Percentiles rank a stretch among this genome's conserved stretches.
phyloP scores from a whole-genome alignment of 2,329 filamentous ascomycete genomes.

The Fusarium torulosum region DNA sequence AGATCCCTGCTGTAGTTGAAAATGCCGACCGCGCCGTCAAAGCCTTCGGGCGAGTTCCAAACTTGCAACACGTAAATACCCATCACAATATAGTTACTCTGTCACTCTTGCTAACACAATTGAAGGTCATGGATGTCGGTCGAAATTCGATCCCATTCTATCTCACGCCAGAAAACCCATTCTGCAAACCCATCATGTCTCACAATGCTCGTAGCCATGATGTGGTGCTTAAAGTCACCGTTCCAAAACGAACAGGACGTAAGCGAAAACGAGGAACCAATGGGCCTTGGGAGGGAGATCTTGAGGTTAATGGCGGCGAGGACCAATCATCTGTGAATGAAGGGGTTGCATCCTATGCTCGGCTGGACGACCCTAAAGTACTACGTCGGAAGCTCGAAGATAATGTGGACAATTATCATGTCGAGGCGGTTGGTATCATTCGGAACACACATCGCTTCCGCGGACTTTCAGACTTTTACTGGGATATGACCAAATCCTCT shows the following conservation, averaged over 20 bases:
- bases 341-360: constrained; percentile 58
- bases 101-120: background rate
- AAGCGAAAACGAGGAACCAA: constrained; percentile 85
- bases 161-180: constrained; percentile 82
- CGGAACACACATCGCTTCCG: constrained; percentile 89
- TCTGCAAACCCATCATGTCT: constrained; percentile 82
- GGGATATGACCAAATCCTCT: constrained; percentile 74
- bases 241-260: constrained; percentile 87
- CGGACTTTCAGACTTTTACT: constrained; percentile 89
- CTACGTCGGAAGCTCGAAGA: constrained; percentile 76
- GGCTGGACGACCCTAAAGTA: constrained; percentile 65
- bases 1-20: constrained; percentile 59
- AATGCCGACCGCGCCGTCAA: constrained; percentile 58
- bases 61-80: constrained; percentile 55
- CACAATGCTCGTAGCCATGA: constrained; percentile 83
- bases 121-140: constrained; percentile 62
- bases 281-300: constrained; percentile 69
- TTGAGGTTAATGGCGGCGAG: constrained; percentile 50
- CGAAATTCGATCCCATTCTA: constrained; percentile 74
- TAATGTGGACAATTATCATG: constrained; percentile 74
- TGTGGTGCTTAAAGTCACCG: constrained; percentile 84
- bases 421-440: constrained; percentile 79
- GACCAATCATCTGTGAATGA: constrained; percentile 21
- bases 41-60: constrained; percentile 57
- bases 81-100: background rate